These are phyloP conservation scores for Dictyostelium intermedium DNA, from an alignment of 78 protist genomes.

Conservation along the genomic window DNA sequence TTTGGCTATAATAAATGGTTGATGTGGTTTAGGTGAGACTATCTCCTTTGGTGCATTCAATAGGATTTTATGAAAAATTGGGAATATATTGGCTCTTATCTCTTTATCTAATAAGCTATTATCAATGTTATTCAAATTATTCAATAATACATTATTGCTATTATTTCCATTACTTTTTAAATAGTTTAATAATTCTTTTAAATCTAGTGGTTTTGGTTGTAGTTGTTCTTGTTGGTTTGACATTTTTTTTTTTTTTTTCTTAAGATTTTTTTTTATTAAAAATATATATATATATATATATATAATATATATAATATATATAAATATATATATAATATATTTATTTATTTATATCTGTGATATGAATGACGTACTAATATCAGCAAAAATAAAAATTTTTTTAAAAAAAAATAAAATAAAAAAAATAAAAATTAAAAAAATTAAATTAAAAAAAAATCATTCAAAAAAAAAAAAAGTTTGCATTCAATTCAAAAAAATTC, in stretches of 20 bases:
- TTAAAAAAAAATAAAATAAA: too few relatives aligned
- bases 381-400: not conserved
- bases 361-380: not conserved
- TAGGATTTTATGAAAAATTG: slow-evolving; percentile 31
- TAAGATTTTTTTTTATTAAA: not conserved
- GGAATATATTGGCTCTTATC: slow-evolving; percentile 40
- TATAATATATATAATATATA: too few relatives aligned
- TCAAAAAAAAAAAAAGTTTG: too few relatives aligned
- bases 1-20: not conserved
- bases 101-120: slow-evolving; percentile 38
- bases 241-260: not conserved
- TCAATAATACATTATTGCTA: not conserved
- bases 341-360: too few relatives aligned
- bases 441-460: too few relatives aligned
- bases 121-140: not conserved
- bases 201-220: slow-evolving; percentile 4
- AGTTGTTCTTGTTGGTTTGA: not conserved
- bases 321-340: too few relatives aligned
- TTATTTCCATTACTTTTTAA: not conserved
- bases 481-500: too few relatives aligned
- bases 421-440: too few relatives aligned
- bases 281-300: too few relatives aligned
- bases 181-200: slow-evolving; percentile 3
- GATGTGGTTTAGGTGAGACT: not conserved
- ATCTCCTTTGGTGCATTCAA: slow-evolving; percentile 6